phyloP scores from a whole-genome alignment of 1,284 basidiomycete genomes.

The Moesziomyces parantarcticus region DNA sequence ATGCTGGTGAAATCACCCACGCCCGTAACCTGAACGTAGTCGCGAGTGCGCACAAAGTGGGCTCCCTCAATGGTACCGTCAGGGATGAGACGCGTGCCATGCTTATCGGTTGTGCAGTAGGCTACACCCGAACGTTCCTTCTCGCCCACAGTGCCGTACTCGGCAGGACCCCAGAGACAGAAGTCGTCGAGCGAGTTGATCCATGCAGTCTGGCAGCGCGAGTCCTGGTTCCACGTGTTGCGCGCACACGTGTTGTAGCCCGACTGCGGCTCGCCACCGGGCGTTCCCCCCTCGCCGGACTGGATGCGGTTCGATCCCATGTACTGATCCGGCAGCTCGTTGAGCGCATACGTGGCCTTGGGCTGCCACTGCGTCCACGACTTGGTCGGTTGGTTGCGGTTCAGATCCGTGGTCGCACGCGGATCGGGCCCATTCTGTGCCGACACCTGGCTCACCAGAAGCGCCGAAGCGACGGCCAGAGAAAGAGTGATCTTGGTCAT shows the following conservation, averaged over 20 bases:
- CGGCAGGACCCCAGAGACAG: conserved; percentile 61
- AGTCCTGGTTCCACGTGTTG: conserved; percentile 53
- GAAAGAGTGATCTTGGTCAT: conserved; percentile 32
- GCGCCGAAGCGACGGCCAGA: conserved; percentile 14
- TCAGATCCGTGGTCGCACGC: conserved; percentile 36
- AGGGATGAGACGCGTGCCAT: conserved; percentile 65
- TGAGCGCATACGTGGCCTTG: conserved; percentile 55
- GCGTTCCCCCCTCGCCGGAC: conserved; percentile 31
- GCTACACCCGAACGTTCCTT: conserved; percentile 59
- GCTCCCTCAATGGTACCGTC: conserved; percentile 61
- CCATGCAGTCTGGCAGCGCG: conserved; percentile 62
- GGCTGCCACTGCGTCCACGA: conserved; percentile 59
- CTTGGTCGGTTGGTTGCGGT: conserved; percentile 54
- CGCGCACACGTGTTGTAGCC: conserved; percentile 57
- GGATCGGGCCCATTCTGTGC: conserved; percentile 42
- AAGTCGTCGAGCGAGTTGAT: conserved; percentile 63
- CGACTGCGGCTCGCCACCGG: conserved; percentile 44
- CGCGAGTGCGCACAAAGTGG: conserved; percentile 61
- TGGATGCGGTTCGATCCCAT: conserved; percentile 53
- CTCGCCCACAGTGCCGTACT: conserved; percentile 53
- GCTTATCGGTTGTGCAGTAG: conserved; percentile 63
- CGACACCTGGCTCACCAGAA: conserved; percentile 9
- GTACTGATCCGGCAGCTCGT: conserved; percentile 55
- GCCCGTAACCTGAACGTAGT: conserved; percentile 65
- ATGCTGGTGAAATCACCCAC: conserved; percentile 56